Base-by-base conservation (phyloP, 2,329 filamentous ascomycete genomes). In the Verticillium zaregamsianum region DNA sequence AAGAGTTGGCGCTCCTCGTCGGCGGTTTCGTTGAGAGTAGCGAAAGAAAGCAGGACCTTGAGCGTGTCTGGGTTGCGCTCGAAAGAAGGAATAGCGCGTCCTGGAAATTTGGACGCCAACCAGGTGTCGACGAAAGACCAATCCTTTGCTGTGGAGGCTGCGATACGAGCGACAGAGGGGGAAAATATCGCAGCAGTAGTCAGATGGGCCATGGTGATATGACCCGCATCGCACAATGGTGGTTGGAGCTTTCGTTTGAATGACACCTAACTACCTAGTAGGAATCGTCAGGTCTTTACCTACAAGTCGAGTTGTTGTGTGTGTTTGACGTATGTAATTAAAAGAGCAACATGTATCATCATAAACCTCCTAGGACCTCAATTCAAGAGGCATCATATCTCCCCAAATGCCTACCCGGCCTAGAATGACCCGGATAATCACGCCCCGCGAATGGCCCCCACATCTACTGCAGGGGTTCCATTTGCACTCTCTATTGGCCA, bases 91-190 rank as follows among this genome's bases (percentile, higher is more conserved):
- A 89, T 78, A 0, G 82, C 73, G 55, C 84, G 85, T 33, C 85
- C 83, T 55, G 82, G 81, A 67, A 90, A 91, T 70, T 90, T 90
- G 63, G 85, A 82, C 55, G 82, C 80, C 12, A 97, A 86, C 93
- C 94, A 98, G 68, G 81, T 80, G 75, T 96, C 92, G 67, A 97
- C 85, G 67, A 91, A 92, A 61, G 88, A 89, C 94, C 94, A 98
- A 76, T 97, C 93, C 72, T 94, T 93, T 56, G 92, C 91, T 65
- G 90, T 88, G 14, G 90, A 90, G 65, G 91, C 90, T 67, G 92
- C 90, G 64, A 90, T 88, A 63, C 92, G 89, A 59, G 87, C 86
- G 35, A 88, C 78, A 0, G 86, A 88, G 14, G 87, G 87, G 4
- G 87, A 90, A 76, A 90, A 90, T 61, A 90, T 87, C 64, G 86